Evolutionary conservation across 768 basidiomycete genomes (phyloP).

Genomic region (Mycena indigotica): DNA sequence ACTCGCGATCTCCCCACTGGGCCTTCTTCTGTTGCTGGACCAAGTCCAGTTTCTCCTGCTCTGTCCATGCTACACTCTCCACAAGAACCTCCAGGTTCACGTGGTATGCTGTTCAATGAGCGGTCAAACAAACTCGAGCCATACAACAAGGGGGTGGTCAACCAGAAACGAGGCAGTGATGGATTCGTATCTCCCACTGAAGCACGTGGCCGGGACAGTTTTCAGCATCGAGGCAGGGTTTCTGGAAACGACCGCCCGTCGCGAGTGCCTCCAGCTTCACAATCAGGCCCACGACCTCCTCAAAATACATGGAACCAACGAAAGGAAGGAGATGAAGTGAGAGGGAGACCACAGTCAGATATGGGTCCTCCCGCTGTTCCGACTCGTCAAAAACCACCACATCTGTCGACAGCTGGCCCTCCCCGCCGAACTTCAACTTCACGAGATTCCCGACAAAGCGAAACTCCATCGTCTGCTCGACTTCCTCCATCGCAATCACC

Average conservation of each 20-base stretch:
- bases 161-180: conserved; percentile 47
- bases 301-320: conserved; percentile 20
- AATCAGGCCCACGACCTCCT: conserved; percentile 8
- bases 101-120: conserved; percentile 89
- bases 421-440: conserved; percentile 42
- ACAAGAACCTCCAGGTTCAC: conserved; percentile 50
- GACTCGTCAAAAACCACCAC: conserved; percentile 60
- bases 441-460: conserved; percentile 42
- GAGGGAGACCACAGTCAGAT: conserved; percentile 42
- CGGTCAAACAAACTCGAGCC: conserved; percentile 89
- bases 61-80: conserved; percentile 47
- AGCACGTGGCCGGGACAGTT: conserved; percentile 47
- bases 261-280: conserved; percentile 41
- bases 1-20: conserved; percentile 41
- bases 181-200: conserved; percentile 48
- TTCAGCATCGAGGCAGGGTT: conserved; percentile 35
- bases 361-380: conserved; percentile 60
- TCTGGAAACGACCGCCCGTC: conserved; percentile 30
- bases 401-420: conserved; percentile 44
- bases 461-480: conserved; percentile 27
- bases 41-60: conserved; percentile 33
- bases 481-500: conserved; percentile 47
- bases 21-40: conserved; percentile 25
- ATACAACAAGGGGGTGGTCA: conserved; percentile 56
- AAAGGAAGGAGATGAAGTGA: conserved; percentile 37